Conservation (phyloP, 257 asterid species). For the Parsonsia alboflavescens region DNA sequence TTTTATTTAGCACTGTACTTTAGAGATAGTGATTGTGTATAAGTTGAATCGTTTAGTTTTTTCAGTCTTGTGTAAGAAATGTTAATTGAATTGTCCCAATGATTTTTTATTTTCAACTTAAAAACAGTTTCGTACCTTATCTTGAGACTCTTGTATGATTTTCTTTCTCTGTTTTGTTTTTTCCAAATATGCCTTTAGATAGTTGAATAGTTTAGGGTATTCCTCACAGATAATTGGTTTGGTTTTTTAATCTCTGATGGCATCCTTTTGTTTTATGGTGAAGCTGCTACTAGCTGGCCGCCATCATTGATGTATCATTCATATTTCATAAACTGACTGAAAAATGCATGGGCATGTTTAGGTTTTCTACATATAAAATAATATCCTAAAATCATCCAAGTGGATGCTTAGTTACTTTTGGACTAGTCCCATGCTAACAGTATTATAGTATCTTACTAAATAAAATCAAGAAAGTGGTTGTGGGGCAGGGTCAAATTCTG, state of each 20-base stretch:
- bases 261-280: conserved; percentile 5
- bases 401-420: background rate
- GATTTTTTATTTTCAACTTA: background rate
- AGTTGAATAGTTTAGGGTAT: background rate
- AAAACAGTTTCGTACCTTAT: background rate
- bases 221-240: background rate
- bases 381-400: background rate
- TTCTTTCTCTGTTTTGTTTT: background rate
- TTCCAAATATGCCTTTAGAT: background rate
- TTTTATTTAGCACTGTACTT: background rate
- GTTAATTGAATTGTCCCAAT: background rate
- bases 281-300: background rate
- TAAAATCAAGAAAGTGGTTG: background rate
- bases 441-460: background rate
- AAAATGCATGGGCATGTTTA: background rate
- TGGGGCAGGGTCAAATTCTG: background rate
- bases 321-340: background rate
- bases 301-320: background rate
- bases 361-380: background rate
- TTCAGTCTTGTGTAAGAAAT: background rate
- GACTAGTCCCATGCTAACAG: background rate
- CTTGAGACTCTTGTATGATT: background rate
- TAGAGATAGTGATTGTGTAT: background rate
- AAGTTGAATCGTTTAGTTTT: background rate
- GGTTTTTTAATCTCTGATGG: background rate